A percentile compares a stretch with the other conserved stretches of the same genome.
These are phyloP conservation scores for Brassica incana DNA, from an alignment of 345 rosid genomes.

Conservation along the genomic window DNA sequence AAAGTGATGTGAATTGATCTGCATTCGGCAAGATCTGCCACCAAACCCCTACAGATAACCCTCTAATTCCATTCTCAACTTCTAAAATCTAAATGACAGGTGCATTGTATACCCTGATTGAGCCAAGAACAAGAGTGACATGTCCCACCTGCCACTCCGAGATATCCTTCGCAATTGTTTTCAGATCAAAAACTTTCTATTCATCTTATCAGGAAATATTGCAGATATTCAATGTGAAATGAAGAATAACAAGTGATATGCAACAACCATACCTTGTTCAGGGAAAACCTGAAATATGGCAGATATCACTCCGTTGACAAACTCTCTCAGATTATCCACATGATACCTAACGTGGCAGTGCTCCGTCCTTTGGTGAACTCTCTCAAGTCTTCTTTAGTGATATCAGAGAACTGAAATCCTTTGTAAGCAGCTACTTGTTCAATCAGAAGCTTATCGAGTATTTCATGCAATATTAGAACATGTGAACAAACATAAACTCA, in stretches of 20 bases:
- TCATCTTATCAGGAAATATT: too few species aligned
- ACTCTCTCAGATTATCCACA: conserved; percentile 70
- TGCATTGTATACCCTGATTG: conserved; percentile 60
- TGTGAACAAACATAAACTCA: neutral
- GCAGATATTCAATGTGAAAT: too few species aligned
- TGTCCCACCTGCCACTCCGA: too few species aligned
- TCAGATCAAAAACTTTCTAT: too few species aligned
- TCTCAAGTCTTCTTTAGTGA: neutral
- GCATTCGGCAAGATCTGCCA: too few species aligned
- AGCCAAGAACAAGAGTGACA: conserved; percentile 68
- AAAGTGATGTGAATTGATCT: too few species aligned
- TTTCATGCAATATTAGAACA: neutral
- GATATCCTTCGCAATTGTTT: too few species aligned
- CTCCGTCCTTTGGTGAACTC: neutral
- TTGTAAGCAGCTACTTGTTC: neutral
- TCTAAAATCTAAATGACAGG: neutral
- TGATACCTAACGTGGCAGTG: conserved; percentile 53
- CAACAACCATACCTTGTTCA: conserved; percentile 49
- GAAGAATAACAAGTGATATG: too few species aligned
- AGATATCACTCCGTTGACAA: conserved; percentile 69
- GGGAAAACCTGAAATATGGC: conserved; percentile 79
- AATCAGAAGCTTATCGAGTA: neutral
- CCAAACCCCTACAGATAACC: too few species aligned
- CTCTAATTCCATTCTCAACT: too few species aligned
- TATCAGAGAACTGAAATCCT: neutral